Base-by-base conservation (phyloP, 2,329 filamentous ascomycete species). In the Fusarium sulawesiense region DNA sequence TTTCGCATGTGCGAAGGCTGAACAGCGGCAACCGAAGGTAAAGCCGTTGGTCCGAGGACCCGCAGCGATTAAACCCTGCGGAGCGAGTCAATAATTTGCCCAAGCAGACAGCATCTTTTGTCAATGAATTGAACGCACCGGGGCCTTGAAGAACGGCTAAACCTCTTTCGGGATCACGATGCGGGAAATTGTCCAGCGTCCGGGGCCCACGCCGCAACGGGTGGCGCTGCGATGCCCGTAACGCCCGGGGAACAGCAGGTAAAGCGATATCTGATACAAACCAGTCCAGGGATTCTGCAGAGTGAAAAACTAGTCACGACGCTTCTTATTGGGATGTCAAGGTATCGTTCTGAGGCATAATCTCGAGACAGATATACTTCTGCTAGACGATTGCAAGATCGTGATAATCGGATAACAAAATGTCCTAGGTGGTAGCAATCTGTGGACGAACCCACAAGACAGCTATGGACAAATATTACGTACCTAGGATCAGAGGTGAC, bases 11-110 rank as follows among this genome's bases (percentile, higher is more conserved):
- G 69, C 71, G 73, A 76, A 66, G 50, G 60, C 34, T 46, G 64
- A 46, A 34, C 13, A 25, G 29, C 71, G 74, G 74, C 72, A 73
- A 75, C 74, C 74, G 74, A 76, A 70, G 61, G 56, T 60, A 76
- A 76, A 74, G 71, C 74, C 74, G 74, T 56, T 76, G 65, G 70
- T 61, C 74, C 74, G 74, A 76, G 67, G 66, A 53, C 56, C 45
- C 53, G 44, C 59, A 44, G 32, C 45, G 48, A 37, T 47, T 53
- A 59, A 53, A 54, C 48, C 62, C 56, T 57, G 58, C 14, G 56
- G 42, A 60, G 32, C 37, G 40, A 68, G 56, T 48, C 44, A 56
- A 73, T 72, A 65, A 27, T 66, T 60, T 67, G 56, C 55, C 66
- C 57, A 65, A 51, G 53, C 56, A 65, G 62, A 59, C 53, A 64